These are phyloP conservation scores for Amaranthus tricolor DNA, from an alignment of 179 eudicot genomes.

Conservation along the genomic window DNA sequence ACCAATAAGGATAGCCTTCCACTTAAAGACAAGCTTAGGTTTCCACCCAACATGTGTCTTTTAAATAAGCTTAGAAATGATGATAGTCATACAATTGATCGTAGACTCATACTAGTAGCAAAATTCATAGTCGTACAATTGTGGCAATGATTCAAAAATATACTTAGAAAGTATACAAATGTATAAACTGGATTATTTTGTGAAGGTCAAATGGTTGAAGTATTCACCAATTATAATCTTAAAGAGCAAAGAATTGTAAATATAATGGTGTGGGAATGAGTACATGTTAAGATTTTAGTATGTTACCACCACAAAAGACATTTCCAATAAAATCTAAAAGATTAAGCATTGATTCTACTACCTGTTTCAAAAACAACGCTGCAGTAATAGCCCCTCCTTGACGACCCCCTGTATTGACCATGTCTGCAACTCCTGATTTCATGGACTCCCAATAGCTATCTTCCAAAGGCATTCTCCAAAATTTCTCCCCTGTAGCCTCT, in stretches of 20 bases:
- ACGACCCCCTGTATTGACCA: constrained; percentile 96
- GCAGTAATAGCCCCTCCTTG: constrained; percentile 95
- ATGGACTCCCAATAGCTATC: constrained; percentile 93
- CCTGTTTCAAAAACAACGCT: constrained; percentile 96
- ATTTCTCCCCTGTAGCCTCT: constrained; percentile 71
- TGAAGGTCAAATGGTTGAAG: no score
- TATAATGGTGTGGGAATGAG: background rate
- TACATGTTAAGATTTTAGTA: no score
- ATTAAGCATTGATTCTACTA: constrained; percentile 15
- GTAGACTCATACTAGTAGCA: no score
- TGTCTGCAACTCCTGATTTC: constrained; percentile 97
- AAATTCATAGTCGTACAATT: background rate
- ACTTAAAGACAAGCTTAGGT: no score
- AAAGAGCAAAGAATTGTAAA: background rate
- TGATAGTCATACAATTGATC: no score
- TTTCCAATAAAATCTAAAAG: background rate
- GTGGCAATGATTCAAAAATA: background rate
- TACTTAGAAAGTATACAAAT: background rate
- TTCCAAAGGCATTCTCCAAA: constrained; percentile 96
- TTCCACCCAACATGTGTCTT: no score
- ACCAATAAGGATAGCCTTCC: background rate
- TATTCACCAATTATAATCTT: background rate
- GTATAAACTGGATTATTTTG: no score
- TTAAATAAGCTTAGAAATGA: no score
- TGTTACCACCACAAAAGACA: background rate